A percentile compares a stretch with the other conserved stretches of the same genome.
These are phyloP conservation scores for Tolypocladium sp. DNA, from an alignment of 2,329 filamentous ascomycete genomes.

Conservation along the genomic window DNA sequence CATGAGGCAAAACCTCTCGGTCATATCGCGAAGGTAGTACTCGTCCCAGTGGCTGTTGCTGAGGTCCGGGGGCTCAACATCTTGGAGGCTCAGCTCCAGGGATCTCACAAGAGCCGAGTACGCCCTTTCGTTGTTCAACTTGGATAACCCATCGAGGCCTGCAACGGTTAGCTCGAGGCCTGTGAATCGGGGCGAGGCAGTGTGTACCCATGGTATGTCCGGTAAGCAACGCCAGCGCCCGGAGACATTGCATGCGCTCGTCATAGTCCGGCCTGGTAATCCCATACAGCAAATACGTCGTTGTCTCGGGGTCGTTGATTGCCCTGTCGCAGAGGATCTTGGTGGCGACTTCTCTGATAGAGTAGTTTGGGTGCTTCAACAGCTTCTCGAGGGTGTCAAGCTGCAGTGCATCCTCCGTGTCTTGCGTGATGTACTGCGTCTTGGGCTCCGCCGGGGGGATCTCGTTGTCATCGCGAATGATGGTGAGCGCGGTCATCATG, in stretches of 20 bases:
- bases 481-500: conserved; percentile 48
- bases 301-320: conserved; percentile 46
- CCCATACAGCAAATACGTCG: conserved; percentile 44
- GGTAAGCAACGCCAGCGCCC: conserved; percentile 47
- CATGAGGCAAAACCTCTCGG: conserved; percentile 51
- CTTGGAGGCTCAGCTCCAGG: conserved; percentile 44
- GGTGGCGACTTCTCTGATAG: conserved; percentile 60
- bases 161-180: conserved; percentile 11
- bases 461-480: conserved; percentile 55
- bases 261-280: conserved; percentile 52
- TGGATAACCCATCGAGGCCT: conserved; percentile 29
- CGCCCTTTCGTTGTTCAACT: conserved; percentile 39
- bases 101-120: conserved; percentile 52
- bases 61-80: conserved; percentile 40
- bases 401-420: conserved; percentile 63
- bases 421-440: conserved; percentile 65
- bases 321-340: conserved; percentile 48
- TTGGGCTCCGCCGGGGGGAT: conserved; percentile 57
- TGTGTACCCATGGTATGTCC: conserved; percentile 24
- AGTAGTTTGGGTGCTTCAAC: conserved; percentile 60
- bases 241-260: conserved; percentile 46
- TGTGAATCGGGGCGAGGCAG: neutral
- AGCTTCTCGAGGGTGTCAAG: conserved; percentile 58
- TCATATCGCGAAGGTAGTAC: conserved; percentile 51
- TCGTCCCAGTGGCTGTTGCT: conserved; percentile 52